These are phyloP conservation scores for Fraxinus anomala DNA, from an alignment of 257 asterid species.

Conservation along the genomic window DNA sequence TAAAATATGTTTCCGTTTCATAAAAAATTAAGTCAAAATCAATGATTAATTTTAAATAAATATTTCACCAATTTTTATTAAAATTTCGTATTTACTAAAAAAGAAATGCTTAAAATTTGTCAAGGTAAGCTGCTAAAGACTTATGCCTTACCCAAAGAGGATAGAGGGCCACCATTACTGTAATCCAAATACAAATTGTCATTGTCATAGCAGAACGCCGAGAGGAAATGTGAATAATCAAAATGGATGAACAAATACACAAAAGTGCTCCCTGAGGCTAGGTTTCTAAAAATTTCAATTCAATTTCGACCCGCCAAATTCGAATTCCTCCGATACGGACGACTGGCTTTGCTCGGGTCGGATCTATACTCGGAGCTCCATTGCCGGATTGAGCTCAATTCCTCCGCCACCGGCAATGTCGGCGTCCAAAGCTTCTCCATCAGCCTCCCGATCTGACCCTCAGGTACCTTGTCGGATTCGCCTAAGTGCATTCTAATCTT, in stretches of 20 bases:
- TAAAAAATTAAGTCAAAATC: too few relatives aligned
- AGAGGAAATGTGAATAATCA: constrained; percentile 15
- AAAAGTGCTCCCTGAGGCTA: constrained; percentile 48
- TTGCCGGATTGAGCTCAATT: constrained; percentile 57
- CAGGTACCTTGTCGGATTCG: constrained; percentile 41
- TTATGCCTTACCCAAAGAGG: background rate
- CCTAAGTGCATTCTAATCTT: constrained; percentile 30
- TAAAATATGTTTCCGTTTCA: too few relatives aligned
- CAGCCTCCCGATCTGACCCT: constrained; percentile 49
- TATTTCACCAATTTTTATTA: too few relatives aligned
- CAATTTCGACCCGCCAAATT: constrained; percentile 48
- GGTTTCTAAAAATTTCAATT: constrained; percentile 51
- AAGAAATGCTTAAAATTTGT: background rate
- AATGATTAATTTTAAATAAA: too few relatives aligned
- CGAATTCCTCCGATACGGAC: constrained; percentile 6
- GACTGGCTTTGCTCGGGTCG: constrained; percentile 49
- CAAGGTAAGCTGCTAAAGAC: too few relatives aligned
- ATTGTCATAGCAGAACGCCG: constrained; percentile 26
- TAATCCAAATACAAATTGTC: constrained; percentile 2
- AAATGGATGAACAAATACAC: constrained; percentile 24
- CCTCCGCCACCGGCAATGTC: constrained; percentile 68
- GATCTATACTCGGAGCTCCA: constrained; percentile 54
- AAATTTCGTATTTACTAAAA: too few relatives aligned
- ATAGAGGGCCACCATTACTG: background rate
- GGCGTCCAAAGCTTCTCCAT: constrained; percentile 50